These are phyloP conservation scores for Fraxinus paxiana DNA, from an alignment of 305 asterid species.

Conservation along the genomic window DNA sequence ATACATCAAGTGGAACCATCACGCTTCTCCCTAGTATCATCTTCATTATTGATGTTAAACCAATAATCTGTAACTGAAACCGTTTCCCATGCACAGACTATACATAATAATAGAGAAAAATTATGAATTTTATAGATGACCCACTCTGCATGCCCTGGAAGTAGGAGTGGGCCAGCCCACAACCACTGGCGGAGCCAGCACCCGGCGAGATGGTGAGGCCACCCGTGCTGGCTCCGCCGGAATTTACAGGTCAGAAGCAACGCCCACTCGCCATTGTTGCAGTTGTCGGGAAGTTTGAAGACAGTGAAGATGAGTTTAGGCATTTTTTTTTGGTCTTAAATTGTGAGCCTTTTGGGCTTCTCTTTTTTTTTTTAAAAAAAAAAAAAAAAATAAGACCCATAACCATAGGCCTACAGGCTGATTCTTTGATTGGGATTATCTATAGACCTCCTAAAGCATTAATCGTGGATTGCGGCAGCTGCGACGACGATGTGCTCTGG, in stretches of 20 bases:
- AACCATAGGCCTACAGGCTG: no score
- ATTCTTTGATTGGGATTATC: not conserved
- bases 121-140: not conserved
- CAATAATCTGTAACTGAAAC: not conserved
- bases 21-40: not conserved
- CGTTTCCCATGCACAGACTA: not conserved
- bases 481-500: constrained; percentile 23
- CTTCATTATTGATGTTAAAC: not conserved
- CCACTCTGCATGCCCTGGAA: not conserved
- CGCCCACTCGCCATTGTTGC: not conserved
- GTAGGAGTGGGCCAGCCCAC: not conserved
- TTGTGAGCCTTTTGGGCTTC: not conserved
- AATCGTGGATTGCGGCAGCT: constrained; percentile 24
- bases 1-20: not conserved
- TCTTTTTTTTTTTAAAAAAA: no score
- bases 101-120: not conserved
- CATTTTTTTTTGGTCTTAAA: no score
- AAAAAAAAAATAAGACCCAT: no score
- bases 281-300: not conserved
- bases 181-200: not conserved
- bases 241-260: not conserved
- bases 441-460: not conserved
- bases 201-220: not conserved
- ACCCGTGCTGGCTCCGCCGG: not conserved
- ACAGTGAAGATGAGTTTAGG: not conserved